These are phyloP conservation scores for Penicillium psychrosexuale DNA, from an alignment of 2,329 filamentous ascomycete species.

Conservation along the genomic window DNA sequence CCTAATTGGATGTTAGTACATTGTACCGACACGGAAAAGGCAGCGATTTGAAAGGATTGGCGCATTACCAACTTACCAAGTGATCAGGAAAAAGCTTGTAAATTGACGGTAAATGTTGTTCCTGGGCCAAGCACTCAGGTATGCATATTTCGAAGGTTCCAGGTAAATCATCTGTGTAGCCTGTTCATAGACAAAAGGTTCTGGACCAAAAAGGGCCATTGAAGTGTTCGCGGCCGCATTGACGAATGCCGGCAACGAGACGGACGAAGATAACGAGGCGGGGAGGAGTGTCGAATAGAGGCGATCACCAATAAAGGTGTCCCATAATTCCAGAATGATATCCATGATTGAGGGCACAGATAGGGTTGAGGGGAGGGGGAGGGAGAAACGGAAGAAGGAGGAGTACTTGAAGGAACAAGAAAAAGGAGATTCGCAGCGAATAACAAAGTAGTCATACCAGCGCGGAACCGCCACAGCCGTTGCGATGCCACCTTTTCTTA, in stretches of 20 bases:
- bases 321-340: constrained; percentile 80
- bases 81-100: constrained; percentile 75
- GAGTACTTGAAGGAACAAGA: constrained; percentile 10
- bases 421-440: constrained; percentile 13
- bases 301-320: constrained; percentile 78
- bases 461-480: constrained; percentile 32
- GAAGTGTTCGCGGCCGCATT: constrained; percentile 54
- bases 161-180: constrained; percentile 68
- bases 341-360: constrained; percentile 62
- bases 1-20: constrained; percentile 51
- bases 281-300: constrained; percentile 72
- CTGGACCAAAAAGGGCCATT: constrained; percentile 53
- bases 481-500: constrained; percentile 11
- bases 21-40: background rate
- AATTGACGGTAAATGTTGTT: constrained; percentile 75
- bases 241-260: constrained; percentile 49
- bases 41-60: background rate
- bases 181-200: constrained; percentile 60
- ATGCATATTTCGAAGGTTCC: constrained; percentile 71
- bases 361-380: background rate
- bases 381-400: background rate
- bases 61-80: constrained; percentile 76
- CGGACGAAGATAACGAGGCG: constrained; percentile 52
- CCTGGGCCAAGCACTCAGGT: constrained; percentile 71
- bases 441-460: constrained; percentile 32